A percentile compares a stretch with the other conserved stretches of the same genome.
phyloP scores from a whole-genome alignment of 2,329 filamentous ascomycete species.

The Sphaerulina vaccinii region DNA sequence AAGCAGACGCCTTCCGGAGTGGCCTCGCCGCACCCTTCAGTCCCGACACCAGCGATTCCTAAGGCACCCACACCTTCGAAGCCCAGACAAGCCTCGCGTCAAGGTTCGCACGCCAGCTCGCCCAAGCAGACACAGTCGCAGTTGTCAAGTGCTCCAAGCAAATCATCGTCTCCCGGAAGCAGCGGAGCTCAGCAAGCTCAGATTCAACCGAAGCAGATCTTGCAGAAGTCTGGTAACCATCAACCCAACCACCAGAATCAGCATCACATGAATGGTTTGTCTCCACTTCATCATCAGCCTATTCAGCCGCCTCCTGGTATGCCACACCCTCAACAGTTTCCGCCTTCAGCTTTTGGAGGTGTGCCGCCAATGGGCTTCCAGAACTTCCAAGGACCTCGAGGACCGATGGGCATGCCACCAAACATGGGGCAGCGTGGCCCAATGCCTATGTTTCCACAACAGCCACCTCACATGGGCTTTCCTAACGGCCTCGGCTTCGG shows the following conservation, averaged over 20 bases:
- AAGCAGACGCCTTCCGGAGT: slow-evolving; percentile 55
- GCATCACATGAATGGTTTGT: slow-evolving; percentile 22
- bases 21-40: slow-evolving; percentile 74
- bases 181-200: slow-evolving; percentile 63
- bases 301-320: slow-evolving; percentile 58
- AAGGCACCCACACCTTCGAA: slow-evolving; percentile 80
- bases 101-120: slow-evolving; percentile 67
- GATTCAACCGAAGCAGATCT: slow-evolving; percentile 62
- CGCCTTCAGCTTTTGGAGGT: slow-evolving; percentile 42
- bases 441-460: slow-evolving; percentile 56
- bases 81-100: slow-evolving; percentile 74
- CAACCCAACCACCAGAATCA: slow-evolving; percentile 55
- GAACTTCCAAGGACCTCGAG: slow-evolving; percentile 54
- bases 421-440: slow-evolving; percentile 52
- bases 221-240: slow-evolving; percentile 57
- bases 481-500: slow-evolving; percentile 43
- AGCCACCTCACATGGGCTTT: slow-evolving; percentile 51
- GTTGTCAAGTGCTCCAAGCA: slow-evolving; percentile 48
- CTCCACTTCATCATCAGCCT: slow-evolving; percentile 57
- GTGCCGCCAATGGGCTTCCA: slow-evolving; percentile 58
- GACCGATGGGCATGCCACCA: slow-evolving; percentile 53
- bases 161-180: slow-evolving; percentile 58
- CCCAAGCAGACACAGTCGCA: slow-evolving; percentile 64
- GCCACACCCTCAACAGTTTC: slow-evolving; percentile 44
- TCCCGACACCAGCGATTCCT: slow-evolving; percentile 76